Evolutionary conservation across 768 basidiomycete genomes (phyloP).

Genomic region (Boletus sensibilis): DNA sequence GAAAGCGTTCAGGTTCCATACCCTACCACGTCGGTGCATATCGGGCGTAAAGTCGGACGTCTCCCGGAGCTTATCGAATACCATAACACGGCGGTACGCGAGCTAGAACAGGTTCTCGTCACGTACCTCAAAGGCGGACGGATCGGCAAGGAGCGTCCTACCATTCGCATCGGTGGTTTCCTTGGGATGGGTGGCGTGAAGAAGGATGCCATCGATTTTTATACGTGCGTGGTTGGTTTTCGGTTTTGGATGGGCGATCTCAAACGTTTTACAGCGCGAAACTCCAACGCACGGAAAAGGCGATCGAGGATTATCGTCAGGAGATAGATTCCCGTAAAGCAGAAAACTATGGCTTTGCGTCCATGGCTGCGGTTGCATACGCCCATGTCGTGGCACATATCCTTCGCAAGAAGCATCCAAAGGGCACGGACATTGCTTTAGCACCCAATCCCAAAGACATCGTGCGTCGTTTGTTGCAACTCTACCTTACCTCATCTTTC

Average conservation of each 20-base stretch:
- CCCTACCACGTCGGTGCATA: conserved; percentile 88
- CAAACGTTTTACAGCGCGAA: conserved; percentile 35
- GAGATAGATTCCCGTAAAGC: conserved; percentile 74
- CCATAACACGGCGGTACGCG: conserved; percentile 91
- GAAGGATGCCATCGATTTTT: conserved; percentile 91
- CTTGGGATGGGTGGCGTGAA: conserved; percentile 81
- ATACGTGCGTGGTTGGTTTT: conserved; percentile 59
- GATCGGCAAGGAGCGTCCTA: conserved; percentile 79
- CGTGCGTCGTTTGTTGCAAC: conserved; percentile 39
- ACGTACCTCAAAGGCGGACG: conserved; percentile 83
- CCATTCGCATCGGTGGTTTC: conserved; percentile 72
- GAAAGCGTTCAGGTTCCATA: conserved; percentile 77
- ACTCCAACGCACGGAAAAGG: conserved; percentile 62
- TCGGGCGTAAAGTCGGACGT: conserved; percentile 82
- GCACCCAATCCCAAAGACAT: conserved; percentile 92
- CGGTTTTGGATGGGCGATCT: not conserved
- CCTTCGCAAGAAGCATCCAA: conserved; percentile 65
- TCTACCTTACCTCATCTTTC: not conserved
- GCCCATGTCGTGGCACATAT: conserved; percentile 82
- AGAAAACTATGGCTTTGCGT: conserved; percentile 91
- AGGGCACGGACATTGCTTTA: conserved; percentile 66
- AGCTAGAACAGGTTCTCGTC: conserved; percentile 87
- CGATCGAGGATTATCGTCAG: conserved; percentile 69
- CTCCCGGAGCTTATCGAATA: conserved; percentile 90
- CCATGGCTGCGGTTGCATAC: conserved; percentile 84